Evolutionary conservation across 2,329 filamentous ascomycete genomes (phyloP).

Genomic region (Ophiostoma sp.): DNA sequence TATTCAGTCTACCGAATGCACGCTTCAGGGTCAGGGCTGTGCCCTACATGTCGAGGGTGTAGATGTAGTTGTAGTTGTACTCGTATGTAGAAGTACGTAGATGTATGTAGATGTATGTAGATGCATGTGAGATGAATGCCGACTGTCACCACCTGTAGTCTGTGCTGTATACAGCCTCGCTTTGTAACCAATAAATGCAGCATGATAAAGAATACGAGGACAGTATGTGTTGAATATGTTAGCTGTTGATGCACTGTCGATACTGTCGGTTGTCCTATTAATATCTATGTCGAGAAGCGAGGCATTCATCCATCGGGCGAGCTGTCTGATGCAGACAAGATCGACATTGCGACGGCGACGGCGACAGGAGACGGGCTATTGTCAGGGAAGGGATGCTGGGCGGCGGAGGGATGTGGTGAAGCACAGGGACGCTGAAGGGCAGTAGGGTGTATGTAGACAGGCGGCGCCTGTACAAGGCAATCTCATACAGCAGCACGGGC

Average conservation of each 20-base stretch:
- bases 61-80: neutral
- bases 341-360: neutral
- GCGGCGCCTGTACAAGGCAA: neutral
- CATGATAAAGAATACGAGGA: too few relatives aligned
- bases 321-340: neutral
- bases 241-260: too few relatives aligned
- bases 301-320: neutral
- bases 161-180: neutral
- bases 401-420: neutral
- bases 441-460: neutral
- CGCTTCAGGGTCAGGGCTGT: constrained; percentile 2
- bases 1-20: neutral
- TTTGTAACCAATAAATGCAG: neutral
- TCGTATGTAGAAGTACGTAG: too few relatives aligned
- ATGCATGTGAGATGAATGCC: too few relatives aligned
- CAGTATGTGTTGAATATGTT: too few relatives aligned
- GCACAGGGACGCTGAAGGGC: neutral
- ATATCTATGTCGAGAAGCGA: neutral
- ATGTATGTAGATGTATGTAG: too few relatives aligned
- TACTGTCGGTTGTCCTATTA: neutral
- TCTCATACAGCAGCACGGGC: constrained; percentile 6
- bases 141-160: neutral
- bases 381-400: neutral
- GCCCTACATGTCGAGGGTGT: neutral
- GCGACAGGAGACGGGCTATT: constrained; percentile 8